Base-by-base conservation (phyloP, 345 rosid species). In the Salix purpurea region DNA sequence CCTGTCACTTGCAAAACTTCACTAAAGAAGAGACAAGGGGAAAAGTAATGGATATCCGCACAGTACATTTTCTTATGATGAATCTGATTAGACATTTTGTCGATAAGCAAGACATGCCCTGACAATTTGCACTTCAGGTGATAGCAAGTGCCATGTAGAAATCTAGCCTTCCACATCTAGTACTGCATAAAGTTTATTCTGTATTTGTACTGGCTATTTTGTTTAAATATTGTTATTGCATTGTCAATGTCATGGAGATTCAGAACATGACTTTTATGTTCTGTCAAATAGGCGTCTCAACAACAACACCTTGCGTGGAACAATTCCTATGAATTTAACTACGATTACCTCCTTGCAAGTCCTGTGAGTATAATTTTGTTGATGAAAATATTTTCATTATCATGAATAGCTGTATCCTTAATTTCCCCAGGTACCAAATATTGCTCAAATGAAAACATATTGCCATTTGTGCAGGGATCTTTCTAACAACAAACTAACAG, bases 271-370 rank as follows among this genome's bases (percentile, higher is more conserved):
- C 32, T 4, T 32, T 65, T 82, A 44, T 78, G 18, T 73, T 77
- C 15, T 67, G 74, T 82, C 77, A 62, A 71, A 74, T 46, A 91
- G 97, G 90, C 97, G 91, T 85, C 91, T 92, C 73, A 91, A 92
- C 83, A 91, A 91, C 83, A 92, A 92, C 80, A 84, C 64, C 68
- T 84, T 92, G 81, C 60, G 86, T 12, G 93, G 90, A 65, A 68
- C 56, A 34, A 92, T 92, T 87, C 97, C 97, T 37, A 2, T 24
- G 85, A 34, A 74, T 44, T 86, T 92, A 76, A 92, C 95, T 44
- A 21, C 16, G 7, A 72, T 92, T 69, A 5, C 0, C 5, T 6
- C 86, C 70, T 81, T 92, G 81, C 97, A 91, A 92, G 93, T 91
- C 69, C 86, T 92, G 95, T 92, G 78, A 90, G 97, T 91, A 48